Evolutionary conservation across 2,329 filamentous ascomycete genomes (phyloP).

Genomic region (Cladosporium velox): DNA sequence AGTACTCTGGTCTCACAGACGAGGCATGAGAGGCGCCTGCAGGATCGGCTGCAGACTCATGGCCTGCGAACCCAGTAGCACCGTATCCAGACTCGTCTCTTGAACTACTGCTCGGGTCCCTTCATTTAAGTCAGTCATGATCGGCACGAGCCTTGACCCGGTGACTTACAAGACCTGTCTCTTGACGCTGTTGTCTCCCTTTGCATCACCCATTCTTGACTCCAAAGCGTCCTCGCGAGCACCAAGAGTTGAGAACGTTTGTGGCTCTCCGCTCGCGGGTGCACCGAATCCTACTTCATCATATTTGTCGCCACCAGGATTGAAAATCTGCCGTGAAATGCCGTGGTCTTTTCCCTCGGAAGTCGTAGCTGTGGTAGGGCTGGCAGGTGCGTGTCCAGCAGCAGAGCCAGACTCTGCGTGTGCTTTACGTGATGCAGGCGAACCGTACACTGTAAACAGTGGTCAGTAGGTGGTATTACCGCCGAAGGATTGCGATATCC

Average conservation of each 20-base stretch:
- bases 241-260: background rate
- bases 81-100: slow-evolving; percentile 26
- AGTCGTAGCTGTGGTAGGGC: background rate
- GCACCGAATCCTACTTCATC: slow-evolving; percentile 27
- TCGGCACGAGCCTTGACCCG: background rate
- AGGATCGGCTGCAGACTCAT: slow-evolving; percentile 5
- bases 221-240: background rate
- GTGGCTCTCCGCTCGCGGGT: background rate
- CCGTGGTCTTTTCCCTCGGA: slow-evolving; percentile 24
- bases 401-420: background rate
- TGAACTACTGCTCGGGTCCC: slow-evolving; percentile 24
- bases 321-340: slow-evolving; percentile 28
- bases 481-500: background rate
- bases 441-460: slow-evolving; percentile 33
- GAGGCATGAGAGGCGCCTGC: background rate
- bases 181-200: slow-evolving; percentile 21
- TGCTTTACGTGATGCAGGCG: slow-evolving; percentile 28
- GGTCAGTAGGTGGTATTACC: background rate
- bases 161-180: slow-evolving; percentile 26
- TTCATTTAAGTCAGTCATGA: background rate
- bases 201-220: background rate
- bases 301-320: slow-evolving; percentile 31
- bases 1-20: slow-evolving; percentile 1
- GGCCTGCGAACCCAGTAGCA: background rate
- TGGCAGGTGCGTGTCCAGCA: background rate